A percentile compares a stretch with the other conserved stretches of the same genome.
Conservation (phyloP, 768 basidiomycete genomes). For the Termitomyces titanicus region DNA sequence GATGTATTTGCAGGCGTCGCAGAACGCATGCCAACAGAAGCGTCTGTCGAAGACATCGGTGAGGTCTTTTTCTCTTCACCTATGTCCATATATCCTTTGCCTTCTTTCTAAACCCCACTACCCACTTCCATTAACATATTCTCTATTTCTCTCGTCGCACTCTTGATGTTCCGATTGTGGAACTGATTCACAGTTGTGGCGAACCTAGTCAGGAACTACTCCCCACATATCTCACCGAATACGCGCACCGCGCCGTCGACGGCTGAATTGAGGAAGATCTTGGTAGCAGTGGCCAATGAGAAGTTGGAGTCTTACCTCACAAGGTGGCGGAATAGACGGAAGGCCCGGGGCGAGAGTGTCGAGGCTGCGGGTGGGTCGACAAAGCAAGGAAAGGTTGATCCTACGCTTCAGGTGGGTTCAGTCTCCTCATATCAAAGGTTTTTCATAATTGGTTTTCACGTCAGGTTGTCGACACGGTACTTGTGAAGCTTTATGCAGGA, state of each 20-base stretch:
- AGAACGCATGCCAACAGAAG: constrained; percentile 65
- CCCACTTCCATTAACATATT: constrained; percentile 24
- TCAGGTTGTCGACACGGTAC: constrained; percentile 78
- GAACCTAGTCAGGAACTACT: constrained; percentile 91
- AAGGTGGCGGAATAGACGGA: constrained; percentile 51
- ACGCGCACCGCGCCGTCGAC: constrained; percentile 68
- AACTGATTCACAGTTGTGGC: constrained; percentile 78
- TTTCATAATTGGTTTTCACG: background rate
- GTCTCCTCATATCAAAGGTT: background rate
- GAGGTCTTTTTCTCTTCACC: constrained; percentile 37
- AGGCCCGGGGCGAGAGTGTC: constrained; percentile 26
- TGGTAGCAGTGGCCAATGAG: constrained; percentile 62
- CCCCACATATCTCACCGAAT: constrained; percentile 75
- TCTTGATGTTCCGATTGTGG: constrained; percentile 43
- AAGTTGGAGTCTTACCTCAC: constrained; percentile 73
- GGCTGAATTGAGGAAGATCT: constrained; percentile 59
- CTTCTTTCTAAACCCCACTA: constrained; percentile 7
- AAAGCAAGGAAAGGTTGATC: constrained; percentile 2
- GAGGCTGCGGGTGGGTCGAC: constrained; percentile 5
- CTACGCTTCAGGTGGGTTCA: constrained; percentile 13
- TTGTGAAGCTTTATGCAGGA: constrained; percentile 70
- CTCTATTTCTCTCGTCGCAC: constrained; percentile 25
- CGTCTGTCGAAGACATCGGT: constrained; percentile 82
- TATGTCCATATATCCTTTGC: constrained; percentile 10
- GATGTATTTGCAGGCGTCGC: constrained; percentile 76